Conservation (phyloP, 2,329 filamentous ascomycete species). For the Arthrinium puccinioides region DNA sequence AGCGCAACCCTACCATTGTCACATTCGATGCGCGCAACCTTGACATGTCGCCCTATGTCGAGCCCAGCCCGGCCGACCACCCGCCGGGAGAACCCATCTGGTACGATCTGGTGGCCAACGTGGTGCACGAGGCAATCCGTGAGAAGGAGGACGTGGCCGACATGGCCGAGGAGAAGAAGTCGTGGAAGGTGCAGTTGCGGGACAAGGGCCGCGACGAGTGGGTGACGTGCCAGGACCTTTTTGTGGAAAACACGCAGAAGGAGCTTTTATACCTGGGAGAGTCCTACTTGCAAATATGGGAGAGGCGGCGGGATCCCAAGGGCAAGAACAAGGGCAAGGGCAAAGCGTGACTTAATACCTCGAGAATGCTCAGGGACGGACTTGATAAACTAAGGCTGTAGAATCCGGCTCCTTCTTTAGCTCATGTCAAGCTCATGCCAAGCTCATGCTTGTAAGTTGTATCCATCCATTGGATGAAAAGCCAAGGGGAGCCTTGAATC, state of each 20-base stretch:
- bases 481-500: too few relatives aligned
- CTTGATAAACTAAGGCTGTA: too few relatives aligned
- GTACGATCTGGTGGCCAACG: constrained; percentile 94
- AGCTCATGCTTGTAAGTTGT: too few relatives aligned
- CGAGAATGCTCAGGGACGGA: too few relatives aligned
- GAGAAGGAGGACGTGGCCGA: constrained; percentile 80
- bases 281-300: constrained; percentile 95
- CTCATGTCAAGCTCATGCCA: too few relatives aligned
- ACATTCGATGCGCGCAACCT: constrained; percentile 83
- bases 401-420: too few relatives aligned
- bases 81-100: constrained; percentile 74
- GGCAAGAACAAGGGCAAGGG: constrained; percentile 33
- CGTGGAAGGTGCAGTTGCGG: constrained; percentile 87
- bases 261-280: constrained; percentile 91
- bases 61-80: constrained; percentile 70
- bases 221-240: constrained; percentile 90
- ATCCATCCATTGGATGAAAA: too few relatives aligned
- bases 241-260: constrained; percentile 79
- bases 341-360: too few relatives aligned
- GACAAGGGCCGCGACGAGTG: constrained; percentile 79
- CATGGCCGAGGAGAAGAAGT: constrained; percentile 77
- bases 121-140: constrained; percentile 78
- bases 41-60: constrained; percentile 84
- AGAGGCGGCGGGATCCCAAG: constrained; percentile 58
- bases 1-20: constrained; percentile 96